Base-by-base conservation (phyloP, 768 basidiomycete genomes). In the Naematelia encephala region DNA sequence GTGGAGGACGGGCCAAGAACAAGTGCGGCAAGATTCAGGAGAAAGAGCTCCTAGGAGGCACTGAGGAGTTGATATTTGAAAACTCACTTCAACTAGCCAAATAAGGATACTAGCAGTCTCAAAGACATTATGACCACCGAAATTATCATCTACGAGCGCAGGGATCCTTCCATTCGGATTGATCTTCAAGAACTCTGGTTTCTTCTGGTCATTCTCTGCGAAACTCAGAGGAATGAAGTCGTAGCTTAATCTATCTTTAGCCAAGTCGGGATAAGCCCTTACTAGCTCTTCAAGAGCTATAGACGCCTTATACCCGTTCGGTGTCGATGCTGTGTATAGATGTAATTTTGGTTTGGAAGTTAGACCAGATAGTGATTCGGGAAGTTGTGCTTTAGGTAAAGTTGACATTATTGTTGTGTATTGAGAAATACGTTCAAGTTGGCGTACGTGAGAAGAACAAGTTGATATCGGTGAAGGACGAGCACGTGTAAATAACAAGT, bases 81-180 rank as follows among this genome's bases (percentile, higher is more conserved):
- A 14, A 54, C 52, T 48, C 29, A 54, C 58, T 46, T 89, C 86
- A 21, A 81, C 81, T 52, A 94, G 84, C 70, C 81, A 93, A n/a
- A 91, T 77, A 53, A 91, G 77, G 60, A 94, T 91, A 11, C 90
- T 89, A 1, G 86, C 84, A 4, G 84, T 70, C 64, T 80, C 78
- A 60, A 78, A 78, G 28, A 79, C 72, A 22, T 70, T 65, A 39
- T 77, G 74, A 34, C 61, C 67, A 19, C 59, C 45, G 51, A 66
- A 47, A 34, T 73, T 74, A 58, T 76, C 71, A 56, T 78, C 76
- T 12, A 78, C 67, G 21, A 79, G 51, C 14, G 76, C 77, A 0
- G 79, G 79, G 54, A 79, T 79, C 12, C 77, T 61, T 0, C 78
- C 78, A 59, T 80, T 80, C 10, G 77, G 77, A 64, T 79, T 78